Percentiles rank a stretch among this genome's conserved stretches.
phyloP scores from a whole-genome alignment of 371 early-diverging fungal genomes.

The Mortierella sp. region DNA sequence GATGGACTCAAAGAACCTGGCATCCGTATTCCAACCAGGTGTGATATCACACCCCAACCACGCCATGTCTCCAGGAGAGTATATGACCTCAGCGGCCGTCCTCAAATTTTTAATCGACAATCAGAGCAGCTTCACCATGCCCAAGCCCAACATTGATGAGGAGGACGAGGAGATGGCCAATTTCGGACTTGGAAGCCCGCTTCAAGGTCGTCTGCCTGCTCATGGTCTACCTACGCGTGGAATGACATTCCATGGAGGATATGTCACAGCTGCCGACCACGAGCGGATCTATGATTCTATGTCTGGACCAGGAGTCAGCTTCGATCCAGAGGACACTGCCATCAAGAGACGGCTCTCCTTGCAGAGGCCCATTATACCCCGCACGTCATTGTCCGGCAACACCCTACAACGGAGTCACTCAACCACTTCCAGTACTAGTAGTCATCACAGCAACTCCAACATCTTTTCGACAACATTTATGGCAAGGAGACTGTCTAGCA shows the following conservation, averaged over 20 bases:
- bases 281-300: constrained; percentile 30
- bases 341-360: constrained; percentile 45
- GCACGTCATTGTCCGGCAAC: constrained; percentile 43
- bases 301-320: constrained; percentile 24
- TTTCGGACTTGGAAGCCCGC: constrained; percentile 26
- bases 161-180: constrained; percentile 49
- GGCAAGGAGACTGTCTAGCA: constrained; percentile 37
- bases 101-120: constrained; percentile 70
- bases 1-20: constrained; percentile 71
- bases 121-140: constrained; percentile 61
- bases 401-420: constrained; percentile 45
- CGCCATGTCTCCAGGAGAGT: constrained; percentile 68
- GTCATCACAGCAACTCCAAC: constrained; percentile 32
- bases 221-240: neutral
- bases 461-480: constrained; percentile 30
- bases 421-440: constrained; percentile 49
- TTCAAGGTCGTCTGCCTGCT: constrained; percentile 10
- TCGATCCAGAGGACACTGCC: constrained; percentile 35
- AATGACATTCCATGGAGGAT: constrained; percentile 23
- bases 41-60: constrained; percentile 72
- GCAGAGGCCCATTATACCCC: constrained; percentile 41
- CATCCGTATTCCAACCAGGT: constrained; percentile 76
- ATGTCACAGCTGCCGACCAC: constrained; percentile 43
- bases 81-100: constrained; percentile 70
- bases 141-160: constrained; percentile 55